These are phyloP conservation scores for Hypoxylon rubiginosum DNA, from an alignment of 2,329 filamentous ascomycete genomes.

Conservation along the genomic window DNA sequence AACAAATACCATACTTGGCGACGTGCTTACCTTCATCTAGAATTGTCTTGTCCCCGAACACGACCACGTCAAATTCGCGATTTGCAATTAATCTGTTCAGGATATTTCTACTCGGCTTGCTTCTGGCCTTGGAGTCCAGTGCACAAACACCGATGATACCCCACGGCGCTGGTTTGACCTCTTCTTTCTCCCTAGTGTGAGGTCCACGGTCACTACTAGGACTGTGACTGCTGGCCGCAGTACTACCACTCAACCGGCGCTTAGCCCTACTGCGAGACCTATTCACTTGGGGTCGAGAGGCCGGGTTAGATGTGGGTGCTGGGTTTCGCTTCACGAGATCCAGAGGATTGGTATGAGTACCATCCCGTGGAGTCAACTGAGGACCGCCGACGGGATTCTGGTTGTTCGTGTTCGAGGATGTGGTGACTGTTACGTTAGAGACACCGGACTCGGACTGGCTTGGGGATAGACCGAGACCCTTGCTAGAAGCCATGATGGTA, in stretches of 20 bases:
- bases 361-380: constrained; percentile 61
- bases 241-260: constrained; percentile 84
- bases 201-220: constrained; percentile 77
- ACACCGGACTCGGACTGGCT: constrained; percentile 65
- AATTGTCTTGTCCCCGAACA: constrained; percentile 99
- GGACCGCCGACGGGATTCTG: constrained; percentile 60
- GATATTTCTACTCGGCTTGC: constrained; percentile 97
- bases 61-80: constrained; percentile 93
- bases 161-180: constrained; percentile 70
- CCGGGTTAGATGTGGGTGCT: constrained; percentile 49
- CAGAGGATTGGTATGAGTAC: constrained; percentile 57
- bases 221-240: constrained; percentile 84
- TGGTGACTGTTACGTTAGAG: constrained; percentile 67
- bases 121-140: constrained; percentile 93
- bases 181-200: constrained; percentile 69
- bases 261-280: constrained; percentile 77
- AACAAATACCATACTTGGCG: not conserved
- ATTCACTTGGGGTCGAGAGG: constrained; percentile 59
- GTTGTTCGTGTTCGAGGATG: constrained; percentile 60
- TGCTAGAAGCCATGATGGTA: constrained; percentile 61
- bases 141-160: constrained; percentile 93
- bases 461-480: constrained; percentile 56
- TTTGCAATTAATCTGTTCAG: constrained; percentile 91
- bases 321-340: constrained; percentile 62
- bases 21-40: constrained; percentile 80